Evolutionary conservation across 1,284 basidiomycete species (phyloP).

Genomic region (Acaromyces ingoldii): DNA sequence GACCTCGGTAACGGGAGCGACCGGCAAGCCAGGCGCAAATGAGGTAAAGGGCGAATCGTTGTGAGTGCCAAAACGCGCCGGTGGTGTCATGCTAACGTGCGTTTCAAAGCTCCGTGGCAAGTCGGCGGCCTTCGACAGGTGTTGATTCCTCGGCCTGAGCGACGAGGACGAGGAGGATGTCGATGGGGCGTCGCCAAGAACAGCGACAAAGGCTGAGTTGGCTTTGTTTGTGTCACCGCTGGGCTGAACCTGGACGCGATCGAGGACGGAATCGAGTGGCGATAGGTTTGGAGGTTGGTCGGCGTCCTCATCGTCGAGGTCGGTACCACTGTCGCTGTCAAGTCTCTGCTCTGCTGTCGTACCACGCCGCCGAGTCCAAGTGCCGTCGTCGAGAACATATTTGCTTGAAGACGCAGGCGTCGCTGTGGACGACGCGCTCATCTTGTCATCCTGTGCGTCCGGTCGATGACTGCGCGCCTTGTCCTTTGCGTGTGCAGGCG

Average conservation of each 20-base stretch:
- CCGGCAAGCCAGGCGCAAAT: too few relatives aligned
- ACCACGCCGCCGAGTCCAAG: not conserved
- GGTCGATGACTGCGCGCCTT: not conserved
- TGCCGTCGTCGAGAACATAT: too few relatives aligned
- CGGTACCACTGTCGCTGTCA: not conserved
- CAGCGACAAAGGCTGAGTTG: not conserved
- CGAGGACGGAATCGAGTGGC: not conserved
- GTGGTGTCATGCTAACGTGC: conserved; percentile 32
- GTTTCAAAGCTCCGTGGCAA: conserved; percentile 6
- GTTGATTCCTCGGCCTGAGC: not conserved
- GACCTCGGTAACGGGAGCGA: conserved; percentile 2
- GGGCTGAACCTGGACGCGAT: not conserved
- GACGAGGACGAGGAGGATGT: not conserved
- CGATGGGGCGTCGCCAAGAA: not conserved
- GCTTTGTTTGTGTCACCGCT: not conserved
- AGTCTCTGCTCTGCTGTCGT: conserved; percentile 5
- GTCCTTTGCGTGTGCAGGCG: not conserved
- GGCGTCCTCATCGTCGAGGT: not conserved
- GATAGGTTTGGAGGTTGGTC: not conserved
- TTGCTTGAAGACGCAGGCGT: too few relatives aligned
- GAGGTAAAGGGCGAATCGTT: conserved; percentile 28
- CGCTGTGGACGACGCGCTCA: too few relatives aligned
- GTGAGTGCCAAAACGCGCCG: conserved; percentile 21
- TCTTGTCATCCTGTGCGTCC: not conserved
- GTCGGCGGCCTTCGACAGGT: not conserved